Evolutionary conservation across 352 stramenopile genomes (phyloP).

Genomic region (Pythium sukuiense): DNA sequence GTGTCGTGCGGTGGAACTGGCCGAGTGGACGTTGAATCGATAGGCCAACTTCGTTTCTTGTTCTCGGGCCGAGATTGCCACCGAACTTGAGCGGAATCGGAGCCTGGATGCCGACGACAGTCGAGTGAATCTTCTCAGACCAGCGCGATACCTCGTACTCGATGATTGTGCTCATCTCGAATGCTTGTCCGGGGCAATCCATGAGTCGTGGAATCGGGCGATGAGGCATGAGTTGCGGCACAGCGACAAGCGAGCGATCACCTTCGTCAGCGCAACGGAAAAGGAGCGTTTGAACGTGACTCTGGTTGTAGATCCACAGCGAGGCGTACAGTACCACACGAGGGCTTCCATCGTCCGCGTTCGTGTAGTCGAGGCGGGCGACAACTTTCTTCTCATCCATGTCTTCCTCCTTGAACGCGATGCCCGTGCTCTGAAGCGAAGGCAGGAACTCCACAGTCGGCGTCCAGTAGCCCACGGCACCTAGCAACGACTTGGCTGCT

Average conservation of each 20-base stretch:
- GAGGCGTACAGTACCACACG: conserved; percentile 83
- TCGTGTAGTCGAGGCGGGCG: conserved; percentile 83
- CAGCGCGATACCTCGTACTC: conserved; percentile 81
- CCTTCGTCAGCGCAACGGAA: conserved; percentile 71
- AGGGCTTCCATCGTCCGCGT: conserved; percentile 77
- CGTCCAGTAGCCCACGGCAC: conserved; percentile 50
- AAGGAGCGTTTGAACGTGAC: conserved; percentile 75
- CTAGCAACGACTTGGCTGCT: conserved; percentile 61
- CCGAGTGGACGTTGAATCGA: conserved; percentile 83
- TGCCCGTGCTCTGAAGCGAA: conserved; percentile 45
- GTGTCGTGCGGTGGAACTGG: conserved; percentile 85
- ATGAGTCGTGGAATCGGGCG: conserved; percentile 75
- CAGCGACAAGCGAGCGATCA: conserved; percentile 40
- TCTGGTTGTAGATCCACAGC: conserved; percentile 91
- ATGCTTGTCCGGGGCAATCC: conserved; percentile 79
- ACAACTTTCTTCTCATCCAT: conserved; percentile 61
- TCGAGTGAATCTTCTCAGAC: conserved; percentile 87
- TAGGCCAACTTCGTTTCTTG: conserved; percentile 78
- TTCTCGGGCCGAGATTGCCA: conserved; percentile 62
- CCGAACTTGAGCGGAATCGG: conserved; percentile 80
- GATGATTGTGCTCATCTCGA: conserved; percentile 87
- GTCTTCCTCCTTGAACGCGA: conserved; percentile 71
- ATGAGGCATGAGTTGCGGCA: conserved; percentile 66
- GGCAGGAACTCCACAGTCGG: conserved; percentile 75
- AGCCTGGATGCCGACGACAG: conserved; percentile 82